Percentiles rank a stretch among this genome's conserved stretches.
Evolutionary conservation across 2,329 filamentous ascomycete species (phyloP).

Genomic region (Chaetomium olivaceum): DNA sequence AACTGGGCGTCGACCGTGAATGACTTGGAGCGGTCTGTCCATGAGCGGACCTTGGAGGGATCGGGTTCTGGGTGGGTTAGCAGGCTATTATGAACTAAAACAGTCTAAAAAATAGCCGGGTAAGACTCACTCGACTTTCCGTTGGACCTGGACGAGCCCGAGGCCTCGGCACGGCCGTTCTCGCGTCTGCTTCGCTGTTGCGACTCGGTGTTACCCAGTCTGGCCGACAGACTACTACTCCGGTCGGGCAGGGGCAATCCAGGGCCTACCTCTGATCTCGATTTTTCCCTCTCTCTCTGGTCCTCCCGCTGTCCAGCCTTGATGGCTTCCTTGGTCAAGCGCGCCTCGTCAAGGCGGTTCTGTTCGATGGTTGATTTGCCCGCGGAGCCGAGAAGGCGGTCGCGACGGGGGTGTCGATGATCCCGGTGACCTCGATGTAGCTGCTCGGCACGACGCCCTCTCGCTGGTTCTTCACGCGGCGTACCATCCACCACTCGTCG

Average conservation of each 20-base stretch:
- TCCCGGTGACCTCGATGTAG: constrained; percentile 86
- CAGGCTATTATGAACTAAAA: background rate
- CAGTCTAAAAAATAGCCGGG: too few relatives aligned
- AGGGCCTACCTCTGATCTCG: constrained; percentile 69
- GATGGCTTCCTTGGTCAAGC: constrained; percentile 77
- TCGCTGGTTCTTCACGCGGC: constrained; percentile 84
- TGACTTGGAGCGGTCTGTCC: constrained; percentile 92
- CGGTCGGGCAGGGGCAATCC: constrained; percentile 74
- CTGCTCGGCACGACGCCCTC: constrained; percentile 96
- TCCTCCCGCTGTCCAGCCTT: constrained; percentile 61
- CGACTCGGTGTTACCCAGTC: constrained; percentile 60
- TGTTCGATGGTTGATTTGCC: constrained; percentile 72
- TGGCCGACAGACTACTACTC: constrained; percentile 73
- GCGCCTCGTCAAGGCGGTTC: constrained; percentile 75
- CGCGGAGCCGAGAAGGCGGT: constrained; percentile 50
- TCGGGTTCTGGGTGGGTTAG: constrained; percentile 68
- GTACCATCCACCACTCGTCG: constrained; percentile 98
- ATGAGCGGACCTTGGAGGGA: constrained; percentile 76
- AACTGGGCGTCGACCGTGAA: constrained; percentile 99
- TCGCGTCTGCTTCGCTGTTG: constrained; percentile 73
- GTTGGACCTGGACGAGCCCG: constrained; percentile 62
- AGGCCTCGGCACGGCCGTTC: constrained; percentile 59
- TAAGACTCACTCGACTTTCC: constrained; percentile 71
- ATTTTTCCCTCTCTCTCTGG: constrained; percentile 45
- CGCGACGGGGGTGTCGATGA: constrained; percentile 52